These are phyloP conservation scores for Toxoplasma gondii DNA, from an alignment of 169 alveolate species.

Conservation along the genomic window DNA sequence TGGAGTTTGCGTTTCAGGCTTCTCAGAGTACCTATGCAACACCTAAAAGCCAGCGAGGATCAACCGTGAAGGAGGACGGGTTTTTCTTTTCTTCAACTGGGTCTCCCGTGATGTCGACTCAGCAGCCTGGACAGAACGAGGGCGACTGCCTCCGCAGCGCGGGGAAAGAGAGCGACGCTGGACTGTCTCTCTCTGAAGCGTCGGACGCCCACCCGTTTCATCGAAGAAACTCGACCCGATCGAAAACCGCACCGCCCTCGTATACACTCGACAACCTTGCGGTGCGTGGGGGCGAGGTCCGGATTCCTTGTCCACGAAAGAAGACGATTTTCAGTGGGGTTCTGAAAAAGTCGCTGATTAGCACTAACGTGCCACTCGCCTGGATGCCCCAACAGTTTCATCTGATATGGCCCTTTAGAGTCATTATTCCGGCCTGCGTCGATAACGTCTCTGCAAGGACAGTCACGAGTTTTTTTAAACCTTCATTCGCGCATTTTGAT, in stretches of 20 bases:
- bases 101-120: background rate
- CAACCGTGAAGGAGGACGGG: background rate
- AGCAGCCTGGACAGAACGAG: background rate
- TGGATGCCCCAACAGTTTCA: no score
- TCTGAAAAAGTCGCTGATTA: no score
- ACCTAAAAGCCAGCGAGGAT: background rate
- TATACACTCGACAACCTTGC: slow-evolving; percentile 4
- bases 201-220: background rate
- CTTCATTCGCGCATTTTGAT: no score
- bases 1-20: background rate
- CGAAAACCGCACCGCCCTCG: background rate
- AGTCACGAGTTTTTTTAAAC: no score
- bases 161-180: background rate
- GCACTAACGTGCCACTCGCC: no score
- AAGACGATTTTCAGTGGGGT: no score
- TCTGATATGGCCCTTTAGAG: no score
- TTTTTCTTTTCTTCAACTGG: background rate
- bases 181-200: background rate
- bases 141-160: background rate
- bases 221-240: background rate
- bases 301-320: no score
- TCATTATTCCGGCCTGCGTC: no score
- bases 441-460: no score
- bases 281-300: background rate
- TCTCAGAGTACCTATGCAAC: background rate